Base-by-base conservation (phyloP, 306 rosid species). In the Crataegus laevigata region DNA sequence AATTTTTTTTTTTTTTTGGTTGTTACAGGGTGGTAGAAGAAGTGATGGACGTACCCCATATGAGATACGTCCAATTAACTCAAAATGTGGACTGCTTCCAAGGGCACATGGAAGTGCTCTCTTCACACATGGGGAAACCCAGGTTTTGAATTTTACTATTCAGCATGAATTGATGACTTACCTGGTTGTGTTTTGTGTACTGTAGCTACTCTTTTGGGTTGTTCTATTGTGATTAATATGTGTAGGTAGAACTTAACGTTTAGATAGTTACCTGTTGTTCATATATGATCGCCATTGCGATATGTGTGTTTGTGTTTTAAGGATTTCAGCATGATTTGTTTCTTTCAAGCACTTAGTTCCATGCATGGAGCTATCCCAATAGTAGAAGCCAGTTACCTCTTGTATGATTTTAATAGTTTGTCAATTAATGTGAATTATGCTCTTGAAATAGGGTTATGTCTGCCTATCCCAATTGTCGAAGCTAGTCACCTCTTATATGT, bases 91-190 rank as follows among this genome's bases (percentile, higher is more conserved):
- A 19, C 83, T 94, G 77, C 88, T 94, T 82, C 98, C 98, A 62
- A 92, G 98, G 80, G 97, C 97, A 61, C 98, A 94, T 82, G 98
- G 98, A 78, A 91, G 98, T 85, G 80, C 98, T 40, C 96, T 91
- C 80, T 94, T 94, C 75, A 94, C 98, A 12, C 91, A 97, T 75
- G 98, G 98, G 24, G 98, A 94, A 81, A 94, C 98, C 70, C 98
- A 94, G 98, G 98, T 94, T 62, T 76, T 7, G 36, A 22, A 57
- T 57, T 57, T 59, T 72, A 30, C 18, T 9, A 8, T 30, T 63
- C 42, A 63, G 42, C 29, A 24, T 72, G 30, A 14, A 15, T 72
- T 10, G 22, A 62, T 74, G 55, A 50, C 21, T 42, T 79, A 29
- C 30, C 28, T 34, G 52, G 47, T 72, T 51, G 38, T 79, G 75